These are phyloP conservation scores for Aspergillus ibericus DNA, from an alignment of 2,329 filamentous ascomycete species.

Conservation along the genomic window DNA sequence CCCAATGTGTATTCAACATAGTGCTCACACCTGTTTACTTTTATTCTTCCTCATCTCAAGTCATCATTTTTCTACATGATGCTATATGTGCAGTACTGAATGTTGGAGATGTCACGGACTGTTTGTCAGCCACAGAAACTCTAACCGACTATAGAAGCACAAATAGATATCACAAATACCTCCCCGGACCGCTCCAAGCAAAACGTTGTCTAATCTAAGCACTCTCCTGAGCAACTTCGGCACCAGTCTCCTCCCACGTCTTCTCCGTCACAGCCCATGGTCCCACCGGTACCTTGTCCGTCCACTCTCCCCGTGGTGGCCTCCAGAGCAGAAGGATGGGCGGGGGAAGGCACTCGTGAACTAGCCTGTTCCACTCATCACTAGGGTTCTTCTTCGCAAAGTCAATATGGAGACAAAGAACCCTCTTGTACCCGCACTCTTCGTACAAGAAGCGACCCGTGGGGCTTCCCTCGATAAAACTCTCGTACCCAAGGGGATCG, in stretches of 20 bases:
- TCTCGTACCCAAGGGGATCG: conserved; percentile 19
- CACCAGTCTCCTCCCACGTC: conserved; percentile 1
- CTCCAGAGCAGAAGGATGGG: conserved; percentile 19
- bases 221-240: too few relatives aligned
- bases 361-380: conserved; percentile 17
- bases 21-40: too few relatives aligned
- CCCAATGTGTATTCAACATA: too few relatives aligned
- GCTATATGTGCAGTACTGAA: too few relatives aligned
- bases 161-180: too few relatives aligned
- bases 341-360: conserved; percentile 18
- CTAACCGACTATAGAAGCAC: too few relatives aligned
- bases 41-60: too few relatives aligned
- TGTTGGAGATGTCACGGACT: too few relatives aligned
- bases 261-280: conserved; percentile 18
- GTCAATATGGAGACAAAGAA: conserved; percentile 15
- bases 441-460: conserved; percentile 19
- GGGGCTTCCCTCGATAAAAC: conserved; percentile 18
- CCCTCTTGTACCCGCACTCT: conserved; percentile 15
- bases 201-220: too few relatives aligned
- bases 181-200: too few relatives aligned
- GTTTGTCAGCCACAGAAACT: too few relatives aligned
- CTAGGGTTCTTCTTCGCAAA: conserved; percentile 18
- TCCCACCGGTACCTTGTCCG: conserved; percentile 14
- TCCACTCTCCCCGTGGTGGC: conserved; percentile 17
- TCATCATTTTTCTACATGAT: too few relatives aligned